Base-by-base conservation (phyloP, 2,329 filamentous ascomycete genomes). In the Microcyclosporella mali region DNA sequence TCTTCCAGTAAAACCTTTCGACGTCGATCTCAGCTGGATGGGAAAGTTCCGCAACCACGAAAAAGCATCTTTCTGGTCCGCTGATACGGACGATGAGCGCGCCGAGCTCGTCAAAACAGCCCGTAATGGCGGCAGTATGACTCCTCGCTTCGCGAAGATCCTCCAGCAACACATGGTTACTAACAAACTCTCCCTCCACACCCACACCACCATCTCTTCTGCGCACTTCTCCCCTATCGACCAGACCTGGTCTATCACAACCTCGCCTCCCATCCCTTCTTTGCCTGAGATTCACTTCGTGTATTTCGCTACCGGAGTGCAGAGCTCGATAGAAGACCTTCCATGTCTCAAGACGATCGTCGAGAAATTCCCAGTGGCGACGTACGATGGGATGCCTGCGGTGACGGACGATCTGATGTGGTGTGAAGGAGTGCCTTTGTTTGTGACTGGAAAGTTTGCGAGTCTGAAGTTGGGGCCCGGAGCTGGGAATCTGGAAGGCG, bases 41-140 rank as follows among this genome's bases (percentile, higher is more conserved):
- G 84, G 82, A 8, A 90, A 90, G 60, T 90, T 85, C 62, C 80
- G 82, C 43, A 90, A 90, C 59, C 76, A 79, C 41, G 79, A 85
- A 52, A 84, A 89, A 59, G 81, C 85, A 1, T 73, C 74, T 0
- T 92, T 89, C 62, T 89, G 84, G 82, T 79, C 77, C 6, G 83
- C 84, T 3, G 84, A 88, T 53, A 78, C 76, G 4, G 81, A 87
- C 46, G 74, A 79, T 56, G 76, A 89, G 62, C 74, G 84, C 2
- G 71, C 81, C 21, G 71, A 79, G 28, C 83, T 85, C 63, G 73
- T 85, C 49, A 71, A 73, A 50, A 64, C 70, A 33, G 85, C 85
- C 0, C 74, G 84, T 6, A 80, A 82, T 12, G 86, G 86, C 2
- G 85, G 85, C n/a, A 88, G 82, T 61, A 78, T 89, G 51, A 88